Conservation (phyloP, 2,329 filamentous ascomycete genomes). For the Ophioceras dolichostomum region DNA sequence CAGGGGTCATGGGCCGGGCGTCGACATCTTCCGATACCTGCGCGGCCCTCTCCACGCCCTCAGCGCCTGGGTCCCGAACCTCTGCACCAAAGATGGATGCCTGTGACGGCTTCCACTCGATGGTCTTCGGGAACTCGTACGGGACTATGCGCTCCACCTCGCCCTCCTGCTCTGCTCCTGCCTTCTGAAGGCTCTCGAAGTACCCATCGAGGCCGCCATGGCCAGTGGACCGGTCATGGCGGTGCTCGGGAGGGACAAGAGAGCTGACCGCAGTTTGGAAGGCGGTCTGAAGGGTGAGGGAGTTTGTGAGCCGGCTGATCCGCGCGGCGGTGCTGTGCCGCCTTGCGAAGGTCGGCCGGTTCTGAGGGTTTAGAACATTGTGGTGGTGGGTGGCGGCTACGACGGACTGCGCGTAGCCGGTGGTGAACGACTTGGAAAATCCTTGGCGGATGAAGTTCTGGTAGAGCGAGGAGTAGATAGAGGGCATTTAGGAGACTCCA, state of each 20-base stretch:
- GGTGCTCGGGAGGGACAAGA: slow-evolving; percentile 42
- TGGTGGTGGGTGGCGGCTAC: slow-evolving; percentile 80
- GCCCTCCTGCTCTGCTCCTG: slow-evolving; percentile 50
- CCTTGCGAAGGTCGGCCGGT: slow-evolving; percentile 49
- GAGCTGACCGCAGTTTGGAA: slow-evolving; percentile 51
- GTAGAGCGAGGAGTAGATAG: slow-evolving; percentile 56
- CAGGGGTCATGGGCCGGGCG: slow-evolving; percentile 25
- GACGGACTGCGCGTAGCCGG: slow-evolving; percentile 96
- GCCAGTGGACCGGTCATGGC: slow-evolving; percentile 32
- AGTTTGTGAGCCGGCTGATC: slow-evolving; percentile 38
- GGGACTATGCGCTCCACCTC: slow-evolving; percentile 95
- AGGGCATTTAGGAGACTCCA: slow-evolving; percentile 81
- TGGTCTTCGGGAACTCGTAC: slow-evolving; percentile 76
- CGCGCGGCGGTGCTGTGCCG: slow-evolving; percentile 42
- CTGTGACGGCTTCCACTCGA: slow-evolving; percentile 70
- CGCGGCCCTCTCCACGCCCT: slow-evolving; percentile 7
- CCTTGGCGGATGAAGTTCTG: slow-evolving; percentile 89
- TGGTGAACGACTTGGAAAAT: slow-evolving; percentile 91
- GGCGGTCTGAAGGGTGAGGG: slow-evolving; percentile 63
- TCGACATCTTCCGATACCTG: slow-evolving; percentile 20
- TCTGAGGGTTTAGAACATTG: slow-evolving; percentile 60
- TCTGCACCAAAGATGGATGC: slow-evolving; percentile 35
- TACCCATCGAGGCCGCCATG: slow-evolving; percentile 75
- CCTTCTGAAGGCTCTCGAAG: slow-evolving; percentile 79
- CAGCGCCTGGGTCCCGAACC: slow-evolving; percentile 21